These are phyloP conservation scores for Sphagnurus paluster DNA, from an alignment of 1,284 basidiomycete genomes.

Conservation along the genomic window DNA sequence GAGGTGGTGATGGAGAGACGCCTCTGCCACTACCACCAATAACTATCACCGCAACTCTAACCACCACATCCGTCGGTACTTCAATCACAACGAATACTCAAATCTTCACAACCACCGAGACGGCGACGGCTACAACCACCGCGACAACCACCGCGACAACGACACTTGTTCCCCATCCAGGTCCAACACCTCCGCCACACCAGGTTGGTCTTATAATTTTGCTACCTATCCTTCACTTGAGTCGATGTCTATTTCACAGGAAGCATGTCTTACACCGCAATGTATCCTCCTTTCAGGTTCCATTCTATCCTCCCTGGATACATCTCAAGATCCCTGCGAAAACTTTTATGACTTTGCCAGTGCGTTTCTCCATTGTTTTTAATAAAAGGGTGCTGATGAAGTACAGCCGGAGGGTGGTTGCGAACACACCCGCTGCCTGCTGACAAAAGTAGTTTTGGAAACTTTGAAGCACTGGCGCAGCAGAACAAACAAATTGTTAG, in stretches of 20 bases:
- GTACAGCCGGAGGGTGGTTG: conserved; percentile 80
- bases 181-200: conserved; percentile 48
- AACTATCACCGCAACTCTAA: conserved; percentile 33
- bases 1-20: conserved; percentile 23
- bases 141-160: conserved; percentile 37
- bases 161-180: conserved; percentile 32
- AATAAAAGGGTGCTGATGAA: conserved; percentile 10
- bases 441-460: conserved; percentile 73
- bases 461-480: conserved; percentile 60
- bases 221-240: conserved; percentile 3
- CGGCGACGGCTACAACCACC: conserved; percentile 35
- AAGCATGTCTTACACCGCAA: conserved; percentile 73
- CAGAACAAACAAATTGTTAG: conserved; percentile 68
- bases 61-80: conserved; percentile 29
- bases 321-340: conserved; percentile 88
- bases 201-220: conserved; percentile 37
- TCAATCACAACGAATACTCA: conserved; percentile 7
- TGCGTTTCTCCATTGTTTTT: conserved; percentile 31
- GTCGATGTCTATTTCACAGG: conserved; percentile 36
- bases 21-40: conserved; percentile 36
- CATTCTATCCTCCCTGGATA: conserved; percentile 82
- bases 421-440: conserved; percentile 80
- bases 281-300: conserved; percentile 86
- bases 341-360: conserved; percentile 94
- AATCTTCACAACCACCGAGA: conserved; percentile 35